Percentiles rank a stretch among this genome's conserved stretches.
Evolutionary conservation across 2,329 filamentous ascomycete genomes (phyloP).

Genomic region (Scedosporium dehoogii): DNA sequence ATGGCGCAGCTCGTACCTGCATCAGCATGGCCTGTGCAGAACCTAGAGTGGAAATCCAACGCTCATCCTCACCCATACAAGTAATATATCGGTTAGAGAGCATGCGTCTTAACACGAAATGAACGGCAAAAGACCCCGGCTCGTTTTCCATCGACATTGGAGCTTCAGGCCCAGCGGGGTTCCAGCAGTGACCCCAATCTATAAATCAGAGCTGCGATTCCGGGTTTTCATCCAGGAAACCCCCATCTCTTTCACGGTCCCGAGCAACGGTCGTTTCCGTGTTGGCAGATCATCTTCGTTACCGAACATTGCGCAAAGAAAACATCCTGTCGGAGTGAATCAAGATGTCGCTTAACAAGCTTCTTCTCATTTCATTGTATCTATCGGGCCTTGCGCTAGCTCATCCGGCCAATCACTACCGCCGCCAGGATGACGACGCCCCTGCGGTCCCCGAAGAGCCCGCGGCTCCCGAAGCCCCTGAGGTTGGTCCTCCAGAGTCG

Average conservation of each 20-base stretch:
- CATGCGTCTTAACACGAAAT: background rate
- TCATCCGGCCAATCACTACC: background rate
- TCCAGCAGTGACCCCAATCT: background rate
- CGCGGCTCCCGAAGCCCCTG: background rate
- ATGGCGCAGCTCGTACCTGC: background rate
- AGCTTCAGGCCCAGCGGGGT: background rate
- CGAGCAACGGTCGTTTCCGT: background rate
- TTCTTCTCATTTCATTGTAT: constrained; percentile 1
- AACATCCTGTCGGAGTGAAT: background rate
- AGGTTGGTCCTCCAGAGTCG: background rate
- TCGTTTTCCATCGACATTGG: background rate
- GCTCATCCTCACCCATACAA: background rate
- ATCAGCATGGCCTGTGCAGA: background rate
- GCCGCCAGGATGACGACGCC: background rate
- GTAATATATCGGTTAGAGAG: background rate
- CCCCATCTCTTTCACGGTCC: background rate
- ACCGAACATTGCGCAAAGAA: background rate
- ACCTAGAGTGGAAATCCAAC: background rate
- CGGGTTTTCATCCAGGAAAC: background rate
- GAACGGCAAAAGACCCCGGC: background rate
- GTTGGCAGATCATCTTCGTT: background rate
- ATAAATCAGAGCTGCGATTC: background rate
- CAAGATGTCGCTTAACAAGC: constrained; percentile 4
- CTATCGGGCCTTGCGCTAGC: constrained; percentile 1
- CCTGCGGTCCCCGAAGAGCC: background rate